These are phyloP conservation scores for Globisporangium uncinulatum DNA, from an alignment of 352 stramenopile species.

Conservation along the genomic window DNA sequence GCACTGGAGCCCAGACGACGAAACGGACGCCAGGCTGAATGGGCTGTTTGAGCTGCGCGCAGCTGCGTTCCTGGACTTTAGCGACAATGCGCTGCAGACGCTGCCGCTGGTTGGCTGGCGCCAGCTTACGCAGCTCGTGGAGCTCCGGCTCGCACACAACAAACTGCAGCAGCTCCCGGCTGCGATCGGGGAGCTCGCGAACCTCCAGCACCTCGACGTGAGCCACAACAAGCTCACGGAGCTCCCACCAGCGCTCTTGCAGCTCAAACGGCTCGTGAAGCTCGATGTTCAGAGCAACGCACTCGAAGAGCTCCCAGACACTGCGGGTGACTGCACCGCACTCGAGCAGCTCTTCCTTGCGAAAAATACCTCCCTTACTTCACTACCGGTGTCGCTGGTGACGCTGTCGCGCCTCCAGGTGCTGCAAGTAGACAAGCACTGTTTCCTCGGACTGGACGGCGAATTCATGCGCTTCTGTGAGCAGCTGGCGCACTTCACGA, in stretches of 20 bases:
- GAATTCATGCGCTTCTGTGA: constrained; percentile 35
- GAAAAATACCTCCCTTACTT: constrained; percentile 25
- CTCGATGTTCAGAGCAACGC: constrained; percentile 33
- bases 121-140: constrained; percentile 20
- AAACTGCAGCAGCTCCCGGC: constrained; percentile 28
- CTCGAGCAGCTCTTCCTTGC: constrained; percentile 28
- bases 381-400: constrained; percentile 23
- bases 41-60: constrained; percentile 19
- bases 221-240: constrained; percentile 32
- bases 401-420: constrained; percentile 20
- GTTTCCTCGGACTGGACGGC: constrained; percentile 35
- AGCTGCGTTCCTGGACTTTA: constrained; percentile 42
- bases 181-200: constrained; percentile 15
- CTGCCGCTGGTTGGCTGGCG: constrained; percentile 28
- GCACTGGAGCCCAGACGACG: constrained; percentile 19
- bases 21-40: constrained; percentile 5
- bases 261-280: constrained; percentile 13
- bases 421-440: constrained; percentile 43
- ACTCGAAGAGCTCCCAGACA: constrained; percentile 25
- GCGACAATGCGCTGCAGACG: constrained; percentile 27
- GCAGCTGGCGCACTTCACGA: constrained; percentile 4
- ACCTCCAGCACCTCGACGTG: constrained; percentile 35
- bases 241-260: constrained; percentile 22
- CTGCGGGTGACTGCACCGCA: constrained; percentile 19
- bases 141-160: constrained; percentile 42